Percentiles rank a stretch among this genome's conserved stretches.
Conservation (phyloP, 192 early-diverging fungal genomes). For the Gonapodya sp. region DNA sequence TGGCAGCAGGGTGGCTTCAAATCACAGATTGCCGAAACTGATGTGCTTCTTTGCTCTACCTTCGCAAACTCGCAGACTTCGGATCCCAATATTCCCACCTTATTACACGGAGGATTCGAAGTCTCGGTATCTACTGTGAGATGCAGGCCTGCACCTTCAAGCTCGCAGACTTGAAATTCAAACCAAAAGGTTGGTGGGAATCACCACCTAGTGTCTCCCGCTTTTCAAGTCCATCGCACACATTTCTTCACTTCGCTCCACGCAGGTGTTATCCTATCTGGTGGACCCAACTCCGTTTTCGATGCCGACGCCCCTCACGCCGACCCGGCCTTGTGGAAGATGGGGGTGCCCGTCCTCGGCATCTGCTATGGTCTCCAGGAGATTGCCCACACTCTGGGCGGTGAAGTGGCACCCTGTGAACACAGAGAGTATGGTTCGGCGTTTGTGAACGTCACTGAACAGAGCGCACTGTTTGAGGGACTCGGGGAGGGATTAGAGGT, state of each 20-base stretch:
- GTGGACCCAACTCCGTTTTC: conserved; percentile 94
- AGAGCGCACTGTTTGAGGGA: neutral
- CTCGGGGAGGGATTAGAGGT: neutral
- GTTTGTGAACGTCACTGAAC: conserved; percentile 48
- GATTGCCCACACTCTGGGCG: conserved; percentile 80
- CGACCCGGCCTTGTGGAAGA: conserved; percentile 78
- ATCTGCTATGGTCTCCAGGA: conserved; percentile 99
- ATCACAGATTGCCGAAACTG: neutral
- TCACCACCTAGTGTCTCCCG: no score
- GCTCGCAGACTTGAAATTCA: conserved; percentile 85
- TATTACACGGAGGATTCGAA: conserved; percentile 90
- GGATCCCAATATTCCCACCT: conserved; percentile 98
- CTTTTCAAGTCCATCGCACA: neutral
- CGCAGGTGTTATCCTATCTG: conserved; percentile 87
- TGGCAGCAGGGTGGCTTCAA: no score
- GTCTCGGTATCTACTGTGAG: conserved; percentile 98
- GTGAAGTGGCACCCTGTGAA: conserved; percentile 75
- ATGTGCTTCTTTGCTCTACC: neutral
- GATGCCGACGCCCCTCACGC: conserved; percentile 89
- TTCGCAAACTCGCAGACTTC: conserved; percentile 78
- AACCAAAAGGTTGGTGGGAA: conserved; percentile 66
- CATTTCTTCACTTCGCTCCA: neutral
- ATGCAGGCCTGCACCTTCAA: conserved; percentile 93
- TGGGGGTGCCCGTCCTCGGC: conserved; percentile 86
- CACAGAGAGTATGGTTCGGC: conserved; percentile 96